A percentile compares a stretch with the other conserved stretches of the same genome.
These are phyloP conservation scores for Kwoniella botswanensis DNA, from an alignment of 768 basidiomycete genomes.

Conservation along the genomic window DNA sequence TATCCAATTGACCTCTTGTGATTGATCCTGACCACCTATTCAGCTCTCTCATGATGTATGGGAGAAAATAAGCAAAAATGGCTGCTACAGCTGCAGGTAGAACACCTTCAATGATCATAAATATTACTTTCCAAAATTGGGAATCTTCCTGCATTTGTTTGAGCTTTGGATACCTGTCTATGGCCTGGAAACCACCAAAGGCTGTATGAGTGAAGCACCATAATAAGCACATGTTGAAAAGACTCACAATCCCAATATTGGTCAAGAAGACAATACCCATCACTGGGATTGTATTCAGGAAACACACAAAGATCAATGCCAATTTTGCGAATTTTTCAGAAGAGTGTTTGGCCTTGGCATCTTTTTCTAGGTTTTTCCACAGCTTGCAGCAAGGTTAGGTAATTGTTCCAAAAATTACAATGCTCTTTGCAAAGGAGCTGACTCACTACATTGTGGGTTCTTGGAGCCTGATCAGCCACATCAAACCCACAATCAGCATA, in stretches of 20 bases:
- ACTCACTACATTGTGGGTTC: conserved; percentile 36
- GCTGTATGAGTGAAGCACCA: not conserved
- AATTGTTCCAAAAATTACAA: not conserved
- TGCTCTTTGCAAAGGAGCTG: too few relatives aligned
- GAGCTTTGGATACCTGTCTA: conserved; percentile 24
- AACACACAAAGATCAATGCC: conserved; percentile 31
- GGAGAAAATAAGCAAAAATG: conserved; percentile 40
- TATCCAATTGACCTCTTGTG: conserved; percentile 45
- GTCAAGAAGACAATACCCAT: conserved; percentile 44
- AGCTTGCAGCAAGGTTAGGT: conserved; percentile 18
- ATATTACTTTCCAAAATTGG: conserved; percentile 32
- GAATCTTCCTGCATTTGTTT: conserved; percentile 27
- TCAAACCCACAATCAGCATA: not conserved
- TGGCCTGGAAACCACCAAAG: conserved; percentile 8
- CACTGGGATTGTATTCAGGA: conserved; percentile 47
- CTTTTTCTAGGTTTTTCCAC: conserved; percentile 46
- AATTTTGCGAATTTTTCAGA: conserved; percentile 34
- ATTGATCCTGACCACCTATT: conserved; percentile 45
- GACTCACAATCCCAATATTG: conserved; percentile 41
- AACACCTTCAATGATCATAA: conserved; percentile 38
- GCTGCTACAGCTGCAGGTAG: conserved; percentile 42
- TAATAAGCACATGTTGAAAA: not conserved
- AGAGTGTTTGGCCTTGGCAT: conserved; percentile 21
- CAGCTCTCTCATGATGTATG: conserved; percentile 41
- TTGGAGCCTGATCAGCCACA: conserved; percentile 20